Percentiles rank a stretch among this genome's conserved stretches.
These are phyloP conservation scores for Ophiostoma novo-ulmi DNA, from an alignment of 2,329 filamentous ascomycete species.

Conservation along the genomic window DNA sequence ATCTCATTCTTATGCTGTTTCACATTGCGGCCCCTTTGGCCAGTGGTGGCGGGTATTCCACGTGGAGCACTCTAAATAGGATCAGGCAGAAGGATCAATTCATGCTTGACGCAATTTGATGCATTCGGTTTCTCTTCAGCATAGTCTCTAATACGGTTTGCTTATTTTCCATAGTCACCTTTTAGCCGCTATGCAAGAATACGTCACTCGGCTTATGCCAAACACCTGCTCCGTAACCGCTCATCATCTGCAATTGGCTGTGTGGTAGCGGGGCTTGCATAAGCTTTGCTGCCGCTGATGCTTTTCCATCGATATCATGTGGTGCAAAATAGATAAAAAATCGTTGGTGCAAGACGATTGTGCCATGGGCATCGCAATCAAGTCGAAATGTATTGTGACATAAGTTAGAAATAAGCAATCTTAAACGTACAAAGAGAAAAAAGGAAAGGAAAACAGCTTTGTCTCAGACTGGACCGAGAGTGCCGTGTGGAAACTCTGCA, in stretches of 20 bases:
- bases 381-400: no score
- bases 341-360: background rate
- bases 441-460: background rate
- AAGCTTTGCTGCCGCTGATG: background rate
- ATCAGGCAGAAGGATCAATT: background rate
- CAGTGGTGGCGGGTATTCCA: background rate
- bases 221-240: background rate
- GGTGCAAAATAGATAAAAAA: background rate
- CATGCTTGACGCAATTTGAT: background rate
- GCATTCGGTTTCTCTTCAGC: background rate
- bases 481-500: background rate
- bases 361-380: background rate
- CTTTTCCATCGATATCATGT: background rate
- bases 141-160: background rate
- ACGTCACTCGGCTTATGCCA: background rate
- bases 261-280: background rate
- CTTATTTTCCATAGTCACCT: background rate
- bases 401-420: background rate
- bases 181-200: background rate
- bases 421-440: background rate
- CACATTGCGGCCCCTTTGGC: background rate
- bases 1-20: constrained; percentile 3
- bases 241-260: background rate
- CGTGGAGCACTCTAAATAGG: constrained; percentile 12
- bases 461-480: background rate